phyloP scores from a whole-genome alignment of 148 eudicot genomes.

The Persicaria maculosa region DNA sequence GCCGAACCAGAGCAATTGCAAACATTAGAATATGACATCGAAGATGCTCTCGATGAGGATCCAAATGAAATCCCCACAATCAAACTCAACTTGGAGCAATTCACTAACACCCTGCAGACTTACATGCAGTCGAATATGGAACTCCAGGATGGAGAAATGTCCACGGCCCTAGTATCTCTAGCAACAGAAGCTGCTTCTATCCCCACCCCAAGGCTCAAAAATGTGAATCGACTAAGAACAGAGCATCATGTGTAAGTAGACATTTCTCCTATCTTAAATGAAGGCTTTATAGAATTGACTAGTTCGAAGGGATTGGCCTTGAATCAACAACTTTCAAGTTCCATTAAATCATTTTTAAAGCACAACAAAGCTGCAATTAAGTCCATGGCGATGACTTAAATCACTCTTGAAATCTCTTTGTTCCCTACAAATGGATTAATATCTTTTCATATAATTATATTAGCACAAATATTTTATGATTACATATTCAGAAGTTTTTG shows the following conservation, averaged over 20 bases:
- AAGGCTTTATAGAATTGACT: not conserved
- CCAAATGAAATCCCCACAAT: conserved; percentile 85
- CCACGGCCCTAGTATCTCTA: conserved; percentile 79
- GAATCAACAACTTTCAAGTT: not conserved
- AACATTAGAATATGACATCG: conserved; percentile 53
- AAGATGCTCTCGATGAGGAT: conserved; percentile 57
- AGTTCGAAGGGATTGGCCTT: not conserved
- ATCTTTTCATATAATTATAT: not conserved
- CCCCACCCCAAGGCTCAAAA: conserved; percentile 84
- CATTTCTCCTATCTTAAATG: not conserved
- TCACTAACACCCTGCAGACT: conserved; percentile 61
- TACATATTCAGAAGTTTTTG: not conserved
- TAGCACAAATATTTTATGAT: not conserved
- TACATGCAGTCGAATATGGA: conserved; percentile 52
- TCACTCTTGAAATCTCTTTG: not conserved
- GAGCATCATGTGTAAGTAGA: conserved; percentile 97
- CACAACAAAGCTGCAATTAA: not conserved
- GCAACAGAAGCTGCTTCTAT: conserved; percentile 81
- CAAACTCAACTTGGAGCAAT: conserved; percentile 62
- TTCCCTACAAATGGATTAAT: not conserved
- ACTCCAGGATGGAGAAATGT: conserved; percentile 54
- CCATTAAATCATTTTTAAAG: not conserved
- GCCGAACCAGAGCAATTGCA: conserved; percentile 61
- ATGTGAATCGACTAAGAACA: conserved; percentile 77
- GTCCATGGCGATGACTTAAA: not conserved